Evolutionary conservation across 2,329 filamentous ascomycete genomes (phyloP).

Genomic region (Phaeosphaeria sp.): DNA sequence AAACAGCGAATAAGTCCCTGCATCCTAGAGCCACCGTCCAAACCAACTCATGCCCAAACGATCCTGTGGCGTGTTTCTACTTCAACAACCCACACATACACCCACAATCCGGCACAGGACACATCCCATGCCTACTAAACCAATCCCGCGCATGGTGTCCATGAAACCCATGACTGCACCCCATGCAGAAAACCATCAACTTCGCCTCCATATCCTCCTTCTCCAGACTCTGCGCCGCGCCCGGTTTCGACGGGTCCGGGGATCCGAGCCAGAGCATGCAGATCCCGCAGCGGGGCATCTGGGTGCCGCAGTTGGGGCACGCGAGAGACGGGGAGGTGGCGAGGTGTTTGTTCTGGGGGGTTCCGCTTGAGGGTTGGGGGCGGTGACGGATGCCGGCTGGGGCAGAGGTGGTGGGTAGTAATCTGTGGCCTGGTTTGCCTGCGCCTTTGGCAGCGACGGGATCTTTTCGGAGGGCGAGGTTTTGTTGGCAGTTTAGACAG

Average conservation of each 20-base stretch:
- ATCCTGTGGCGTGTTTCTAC: no score
- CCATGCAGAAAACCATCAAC: constrained; percentile 67
- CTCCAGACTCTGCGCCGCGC: constrained; percentile 43
- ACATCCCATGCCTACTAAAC: constrained; percentile 63
- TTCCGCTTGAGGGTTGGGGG: constrained; percentile 31
- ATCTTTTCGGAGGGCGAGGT: constrained; percentile 55
- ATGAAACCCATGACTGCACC: constrained; percentile 70
- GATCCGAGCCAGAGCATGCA: constrained; percentile 68
- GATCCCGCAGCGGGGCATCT: constrained; percentile 68
- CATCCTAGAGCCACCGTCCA: no score
- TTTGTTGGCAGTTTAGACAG: constrained; percentile 74
- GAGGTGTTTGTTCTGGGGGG: neutral
- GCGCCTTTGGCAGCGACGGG: neutral
- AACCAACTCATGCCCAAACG: neutral
- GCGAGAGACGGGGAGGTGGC: constrained; percentile 55
- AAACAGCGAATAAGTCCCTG: no score
- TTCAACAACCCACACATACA: constrained; percentile 59
- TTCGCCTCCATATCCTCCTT: constrained; percentile 59
- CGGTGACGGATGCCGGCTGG: constrained; percentile 13
- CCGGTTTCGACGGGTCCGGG: constrained; percentile 59
- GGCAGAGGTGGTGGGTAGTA: constrained; percentile 25
- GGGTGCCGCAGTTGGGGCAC: constrained; percentile 67
- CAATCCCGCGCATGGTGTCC: constrained; percentile 68
- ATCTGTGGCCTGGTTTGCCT: constrained; percentile 19
- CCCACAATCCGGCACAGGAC: constrained; percentile 62